Percentiles rank a stretch among this genome's conserved stretches.
Evolutionary conservation across 148 eudicot genomes (phyloP).

Genomic region (Vaccinium vitisidaea): DNA sequence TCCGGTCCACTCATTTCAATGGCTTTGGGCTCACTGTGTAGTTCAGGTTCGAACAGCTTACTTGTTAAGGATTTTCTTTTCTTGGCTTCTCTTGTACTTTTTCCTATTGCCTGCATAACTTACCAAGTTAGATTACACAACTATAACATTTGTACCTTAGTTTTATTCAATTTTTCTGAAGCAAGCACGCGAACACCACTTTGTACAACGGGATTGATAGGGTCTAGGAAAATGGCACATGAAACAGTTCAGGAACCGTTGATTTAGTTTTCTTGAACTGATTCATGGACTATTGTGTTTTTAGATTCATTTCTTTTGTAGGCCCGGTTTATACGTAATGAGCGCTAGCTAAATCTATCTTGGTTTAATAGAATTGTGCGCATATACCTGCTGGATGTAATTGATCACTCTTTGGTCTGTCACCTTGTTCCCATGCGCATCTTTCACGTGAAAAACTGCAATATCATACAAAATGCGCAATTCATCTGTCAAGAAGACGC

Average conservation of each 20-base stretch:
- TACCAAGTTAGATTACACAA: constrained; percentile 28
- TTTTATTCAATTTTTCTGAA: too few species aligned
- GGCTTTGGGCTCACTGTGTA: constrained; percentile 20
- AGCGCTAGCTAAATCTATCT: neutral
- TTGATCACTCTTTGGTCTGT: constrained; percentile 70
- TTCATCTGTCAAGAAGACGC: too few species aligned
- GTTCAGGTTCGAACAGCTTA: neutral
- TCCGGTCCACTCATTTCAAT: constrained; percentile 81
- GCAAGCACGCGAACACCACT: too few species aligned
- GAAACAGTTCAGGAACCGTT: too few species aligned
- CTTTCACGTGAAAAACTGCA: constrained; percentile 96
- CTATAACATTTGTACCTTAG: neutral
- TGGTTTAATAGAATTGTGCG: neutral
- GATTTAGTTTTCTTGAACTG: too few species aligned
- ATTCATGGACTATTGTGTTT: too few species aligned
- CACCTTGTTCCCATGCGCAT: constrained; percentile 73
- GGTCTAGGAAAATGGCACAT: too few species aligned
- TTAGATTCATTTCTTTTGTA: too few species aligned
- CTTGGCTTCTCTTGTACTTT: neutral
- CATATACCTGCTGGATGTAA: constrained; percentile 74
- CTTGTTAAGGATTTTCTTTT: neutral
- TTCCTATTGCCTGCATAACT: neutral
- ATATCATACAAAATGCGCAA: neutral
- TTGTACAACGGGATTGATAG: too few species aligned
- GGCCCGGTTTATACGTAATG: too few species aligned